These are phyloP conservation scores for Neophaeococcomyces aloes DNA, from an alignment of 2,329 filamentous ascomycete genomes.

Conservation along the genomic window DNA sequence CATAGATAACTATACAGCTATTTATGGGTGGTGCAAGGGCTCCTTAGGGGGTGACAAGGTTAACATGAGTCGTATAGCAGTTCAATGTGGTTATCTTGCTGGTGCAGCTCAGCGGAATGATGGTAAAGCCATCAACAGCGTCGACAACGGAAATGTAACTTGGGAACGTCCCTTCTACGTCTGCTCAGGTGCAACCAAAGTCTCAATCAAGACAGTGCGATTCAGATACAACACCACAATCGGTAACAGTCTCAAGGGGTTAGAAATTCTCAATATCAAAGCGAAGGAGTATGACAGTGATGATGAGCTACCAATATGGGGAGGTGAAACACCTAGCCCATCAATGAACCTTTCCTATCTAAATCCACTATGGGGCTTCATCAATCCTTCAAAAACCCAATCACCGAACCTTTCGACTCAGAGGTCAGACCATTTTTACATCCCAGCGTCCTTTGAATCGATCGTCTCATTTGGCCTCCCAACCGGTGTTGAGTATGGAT, in stretches of 20 bases:
- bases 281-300: slow-evolving; percentile 29
- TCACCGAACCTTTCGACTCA: slow-evolving; percentile 26
- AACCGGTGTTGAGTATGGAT: slow-evolving; percentile 18
- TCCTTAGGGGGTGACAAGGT: slow-evolving; percentile 24
- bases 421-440: slow-evolving; percentile 22
- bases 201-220: slow-evolving; percentile 36
- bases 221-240: slow-evolving; percentile 34
- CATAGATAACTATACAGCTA: slow-evolving; percentile 22
- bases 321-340: slow-evolving; percentile 27
- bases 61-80: slow-evolving; percentile 35
- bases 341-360: slow-evolving; percentile 18
- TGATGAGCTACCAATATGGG: slow-evolving; percentile 27
- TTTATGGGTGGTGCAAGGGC: slow-evolving; percentile 25
- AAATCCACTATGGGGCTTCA: slow-evolving; percentile 32
- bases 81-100: slow-evolving; percentile 32
- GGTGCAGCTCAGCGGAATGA: slow-evolving; percentile 32
- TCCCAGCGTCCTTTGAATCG: too few relatives aligned
- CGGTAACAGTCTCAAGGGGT: slow-evolving; percentile 7
- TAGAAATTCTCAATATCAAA: slow-evolving; percentile 27
- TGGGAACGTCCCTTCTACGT: slow-evolving; percentile 37
- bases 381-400: slow-evolving; percentile 23
- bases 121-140: slow-evolving; percentile 26
- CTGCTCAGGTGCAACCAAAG: slow-evolving; percentile 35
- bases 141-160: slow-evolving; percentile 29
- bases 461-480: too few relatives aligned